Percentiles rank a stretch among this genome's conserved stretches.
These are phyloP conservation scores for Salix viminalis DNA, from an alignment of 345 rosid species.

Conservation along the genomic window DNA sequence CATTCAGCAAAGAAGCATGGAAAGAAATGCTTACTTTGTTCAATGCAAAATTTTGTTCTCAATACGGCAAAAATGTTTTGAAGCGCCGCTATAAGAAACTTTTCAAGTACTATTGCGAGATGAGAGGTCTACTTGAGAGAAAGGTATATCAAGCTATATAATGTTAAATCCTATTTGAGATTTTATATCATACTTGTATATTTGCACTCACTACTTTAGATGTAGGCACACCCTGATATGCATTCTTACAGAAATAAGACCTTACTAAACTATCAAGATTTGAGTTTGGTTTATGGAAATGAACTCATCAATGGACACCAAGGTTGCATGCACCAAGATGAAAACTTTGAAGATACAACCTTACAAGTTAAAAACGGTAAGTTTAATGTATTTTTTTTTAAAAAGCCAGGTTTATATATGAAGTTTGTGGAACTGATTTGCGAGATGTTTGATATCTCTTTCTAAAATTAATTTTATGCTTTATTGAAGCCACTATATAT, in stretches of 20 bases:
- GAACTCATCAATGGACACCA: conserved; percentile 20
- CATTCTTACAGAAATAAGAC: conserved; percentile 31
- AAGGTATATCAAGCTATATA: conserved; percentile 35
- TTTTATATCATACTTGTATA: conserved; percentile 6
- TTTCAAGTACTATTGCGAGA: conserved; percentile 29
- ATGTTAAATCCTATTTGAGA: background rate
- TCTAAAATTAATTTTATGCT: background rate
- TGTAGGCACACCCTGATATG: conserved; percentile 40
- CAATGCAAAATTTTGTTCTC: conserved; percentile 35
- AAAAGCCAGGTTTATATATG: background rate
- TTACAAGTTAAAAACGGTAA: conserved; percentile 22
- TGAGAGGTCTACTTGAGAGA: conserved; percentile 34
- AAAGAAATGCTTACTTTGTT: conserved; percentile 39
- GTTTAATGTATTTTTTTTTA: background rate
- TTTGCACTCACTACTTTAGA: conserved; percentile 3
- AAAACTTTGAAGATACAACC: conserved; percentile 15
- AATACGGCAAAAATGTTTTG: conserved; percentile 27
- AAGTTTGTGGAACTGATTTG: background rate
- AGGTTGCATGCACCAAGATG: conserved; percentile 10
- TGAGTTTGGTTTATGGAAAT: conserved; percentile 36
- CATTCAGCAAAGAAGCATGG: conserved; percentile 43
- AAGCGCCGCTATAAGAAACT: conserved; percentile 33
- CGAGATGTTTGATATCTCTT: background rate
- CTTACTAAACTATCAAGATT: conserved; percentile 39
- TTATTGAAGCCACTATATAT: background rate